A percentile compares a stretch with the other conserved stretches of the same genome.
These are phyloP conservation scores for Chlorella ohadii DNA, from an alignment of 139 green algal species.

Conservation along the genomic window DNA sequence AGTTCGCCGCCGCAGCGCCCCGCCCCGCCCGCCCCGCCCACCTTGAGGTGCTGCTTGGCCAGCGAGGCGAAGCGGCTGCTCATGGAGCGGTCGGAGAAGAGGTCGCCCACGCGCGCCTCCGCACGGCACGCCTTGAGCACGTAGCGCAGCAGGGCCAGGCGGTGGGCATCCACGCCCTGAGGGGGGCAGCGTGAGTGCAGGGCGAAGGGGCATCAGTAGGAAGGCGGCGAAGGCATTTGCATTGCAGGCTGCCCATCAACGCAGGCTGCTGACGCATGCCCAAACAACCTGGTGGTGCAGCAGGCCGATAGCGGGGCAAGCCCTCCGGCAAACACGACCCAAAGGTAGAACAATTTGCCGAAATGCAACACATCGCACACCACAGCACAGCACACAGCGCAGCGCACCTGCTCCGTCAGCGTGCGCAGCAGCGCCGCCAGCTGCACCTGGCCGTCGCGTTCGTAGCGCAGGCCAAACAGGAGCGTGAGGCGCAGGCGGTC, in stretches of 20 bases:
- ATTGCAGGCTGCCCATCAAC: too few species aligned
- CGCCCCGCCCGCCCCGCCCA: neutral
- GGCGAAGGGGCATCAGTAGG: too few species aligned
- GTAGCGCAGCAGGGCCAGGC: constrained; percentile 40
- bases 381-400: too few species aligned
- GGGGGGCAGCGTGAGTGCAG: too few species aligned
- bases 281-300: too few species aligned
- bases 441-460: constrained; percentile 75
- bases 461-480: constrained; percentile 93
- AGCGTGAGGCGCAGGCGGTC: constrained; percentile 79
- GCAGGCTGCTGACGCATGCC: too few species aligned
- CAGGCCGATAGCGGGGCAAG: too few species aligned
- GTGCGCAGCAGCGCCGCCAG: constrained; percentile 40
- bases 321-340: too few species aligned
- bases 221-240: too few species aligned
- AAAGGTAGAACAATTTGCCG: too few species aligned
- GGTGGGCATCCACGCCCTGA: constrained; percentile 17
- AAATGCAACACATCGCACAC: too few species aligned
- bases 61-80: constrained; percentile 57
- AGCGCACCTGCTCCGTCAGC: constrained; percentile 33
- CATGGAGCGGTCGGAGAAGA: constrained; percentile 85
- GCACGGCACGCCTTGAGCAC: constrained; percentile 61
- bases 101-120: constrained; percentile 75
- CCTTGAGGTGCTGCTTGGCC: constrained; percentile 81
- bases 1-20: too few species aligned